A percentile compares a stretch with the other conserved stretches of the same genome.
Conservation (phyloP, 2,329 filamentous ascomycete species). For the Phyllosticta citribraziliensis region DNA sequence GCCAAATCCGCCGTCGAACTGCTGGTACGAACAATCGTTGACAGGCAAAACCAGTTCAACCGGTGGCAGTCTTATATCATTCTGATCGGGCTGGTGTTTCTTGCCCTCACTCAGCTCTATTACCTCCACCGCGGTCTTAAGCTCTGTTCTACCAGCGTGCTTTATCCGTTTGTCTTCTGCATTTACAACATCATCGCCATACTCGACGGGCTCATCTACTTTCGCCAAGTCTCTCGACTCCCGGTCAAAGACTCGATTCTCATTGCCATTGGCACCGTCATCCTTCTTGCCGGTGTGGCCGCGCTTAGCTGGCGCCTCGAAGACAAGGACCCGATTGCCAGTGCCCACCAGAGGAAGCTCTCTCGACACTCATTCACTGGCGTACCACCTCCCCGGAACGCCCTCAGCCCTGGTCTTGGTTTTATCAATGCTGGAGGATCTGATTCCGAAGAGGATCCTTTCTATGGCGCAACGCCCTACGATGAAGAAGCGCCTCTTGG, state of each 20-base stretch:
- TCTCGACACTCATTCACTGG: slow-evolving; percentile 27
- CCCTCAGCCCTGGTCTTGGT: slow-evolving; percentile 72
- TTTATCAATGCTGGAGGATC: slow-evolving; percentile 45
- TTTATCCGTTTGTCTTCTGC: slow-evolving; percentile 97
- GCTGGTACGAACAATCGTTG: slow-evolving; percentile 74
- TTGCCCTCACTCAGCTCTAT: slow-evolving; percentile 86
- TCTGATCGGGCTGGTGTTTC: slow-evolving; percentile 64
- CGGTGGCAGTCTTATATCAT: slow-evolving; percentile 94
- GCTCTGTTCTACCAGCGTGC: slow-evolving; percentile 85
- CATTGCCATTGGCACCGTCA: slow-evolving; percentile 76
- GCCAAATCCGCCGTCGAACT: slow-evolving; percentile 96
- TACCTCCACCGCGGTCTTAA: slow-evolving; percentile 91
- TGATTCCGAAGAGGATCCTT: slow-evolving; percentile 13
- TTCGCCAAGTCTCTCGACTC: slow-evolving; percentile 75
- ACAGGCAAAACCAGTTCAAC: slow-evolving; percentile 85
- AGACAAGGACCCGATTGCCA: slow-evolving; percentile 49
- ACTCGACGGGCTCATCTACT: slow-evolving; percentile 93
- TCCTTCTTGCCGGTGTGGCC: slow-evolving; percentile 79
- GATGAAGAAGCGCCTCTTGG: slow-evolving; percentile 8
- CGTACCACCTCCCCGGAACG: slow-evolving; percentile 46
- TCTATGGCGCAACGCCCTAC: slow-evolving; percentile 4
- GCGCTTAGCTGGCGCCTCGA: slow-evolving; percentile 89
- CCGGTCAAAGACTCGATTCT: slow-evolving; percentile 65
- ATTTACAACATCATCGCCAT: slow-evolving; percentile 99
- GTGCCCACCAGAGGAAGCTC: not conserved